Base-by-base conservation (phyloP, 2,329 filamentous ascomycete genomes). In the Calonectria honghensis region DNA sequence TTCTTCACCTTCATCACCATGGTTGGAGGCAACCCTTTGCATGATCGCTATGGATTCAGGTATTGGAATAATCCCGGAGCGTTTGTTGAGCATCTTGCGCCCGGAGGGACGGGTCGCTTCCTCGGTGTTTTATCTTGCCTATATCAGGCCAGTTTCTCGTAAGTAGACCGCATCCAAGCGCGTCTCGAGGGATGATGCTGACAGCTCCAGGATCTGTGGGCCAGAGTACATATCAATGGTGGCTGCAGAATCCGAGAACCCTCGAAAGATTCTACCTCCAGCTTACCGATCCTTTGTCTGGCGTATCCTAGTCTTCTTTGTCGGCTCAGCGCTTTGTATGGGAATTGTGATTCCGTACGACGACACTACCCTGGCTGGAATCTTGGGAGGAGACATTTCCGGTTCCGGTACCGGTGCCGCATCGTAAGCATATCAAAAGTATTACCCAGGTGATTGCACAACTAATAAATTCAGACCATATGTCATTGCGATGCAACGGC, bases 281-380 rank as follows among this genome's bases (percentile, higher is more conserved):
- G 94, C 94, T 1, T 95, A 91, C 84, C 94, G 94, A 75, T 91
- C 91, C 51, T 93, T 95, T 7, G 95, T 95, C 84, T 94, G 93
- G 83, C 0, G 86, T 90, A 3, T 95, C 95, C 84, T 95, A 0
- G 86, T 90, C 1, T 95, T 95, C 84, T 95, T 95, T 84, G 90
- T 94, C 57, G 88, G 94, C 6, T 93, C 41, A 29, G 73, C 70
- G 3, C 45, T 75, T n/a, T 75, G 73, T 39, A 69, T 75, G 57
- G 73, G 70, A 0, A 75, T 75, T 29, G 66, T 75, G 13, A 68
- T 75, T 13, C 73, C 73, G 1, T 69, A 64, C 4, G 69, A 73
- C 4, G 73, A 75, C 29, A 37, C 39, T 14, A 73, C 65, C 1
- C 35, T 75, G 3, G 24, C 67, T 16, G 59, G 37, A 11, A 70